Evolutionary conservation across 2,329 filamentous ascomycete species (phyloP).

Genomic region (Pezicula neosporulosa): DNA sequence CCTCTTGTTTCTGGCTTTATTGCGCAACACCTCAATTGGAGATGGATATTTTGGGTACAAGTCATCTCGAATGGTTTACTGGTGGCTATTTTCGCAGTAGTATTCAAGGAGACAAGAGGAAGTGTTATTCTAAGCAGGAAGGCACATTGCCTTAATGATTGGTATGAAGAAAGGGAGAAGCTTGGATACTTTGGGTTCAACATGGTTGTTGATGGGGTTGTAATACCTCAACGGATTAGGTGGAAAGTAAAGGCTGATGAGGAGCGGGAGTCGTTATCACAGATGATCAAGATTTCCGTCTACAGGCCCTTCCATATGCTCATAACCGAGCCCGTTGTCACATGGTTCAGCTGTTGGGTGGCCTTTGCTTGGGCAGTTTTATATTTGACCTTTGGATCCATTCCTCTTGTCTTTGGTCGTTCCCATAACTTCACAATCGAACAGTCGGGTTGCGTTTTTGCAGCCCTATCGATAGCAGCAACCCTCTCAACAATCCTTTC

Average conservation of each 20-base stretch:
- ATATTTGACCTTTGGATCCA: conserved; percentile 78
- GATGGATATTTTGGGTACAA: conserved; percentile 89
- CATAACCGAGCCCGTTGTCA: conserved; percentile 73
- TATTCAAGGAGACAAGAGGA: conserved; percentile 81
- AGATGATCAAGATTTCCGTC: conserved; percentile 71
- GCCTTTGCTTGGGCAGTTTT: conserved; percentile 87
- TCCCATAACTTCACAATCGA: conserved; percentile 66
- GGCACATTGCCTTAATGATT: conserved; percentile 69
- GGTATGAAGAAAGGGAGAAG: conserved; percentile 71
- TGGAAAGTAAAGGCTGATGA: conserved; percentile 82
- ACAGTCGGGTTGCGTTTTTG: conserved; percentile 69
- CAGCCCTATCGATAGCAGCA: conserved; percentile 65
- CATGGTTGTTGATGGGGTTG: conserved; percentile 26
- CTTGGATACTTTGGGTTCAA: conserved; percentile 47
- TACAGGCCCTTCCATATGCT: conserved; percentile 76
- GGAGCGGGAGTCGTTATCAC: conserved; percentile 62
- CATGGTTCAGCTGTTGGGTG: conserved; percentile 87
- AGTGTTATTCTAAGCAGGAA: conserved; percentile 76
- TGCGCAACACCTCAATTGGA: conserved; percentile 64
- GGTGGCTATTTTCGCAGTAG: conserved; percentile 59
- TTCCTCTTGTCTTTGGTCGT: conserved; percentile 71
- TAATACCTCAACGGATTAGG: conserved; percentile 54
- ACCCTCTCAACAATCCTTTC: conserved; percentile 64
- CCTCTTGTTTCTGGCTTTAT: conserved; percentile 71
- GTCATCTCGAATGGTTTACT: conserved; percentile 65